phyloP scores from a whole-genome alignment of 2,329 filamentous ascomycete species.

The Rasamsonia emersonii region DNA sequence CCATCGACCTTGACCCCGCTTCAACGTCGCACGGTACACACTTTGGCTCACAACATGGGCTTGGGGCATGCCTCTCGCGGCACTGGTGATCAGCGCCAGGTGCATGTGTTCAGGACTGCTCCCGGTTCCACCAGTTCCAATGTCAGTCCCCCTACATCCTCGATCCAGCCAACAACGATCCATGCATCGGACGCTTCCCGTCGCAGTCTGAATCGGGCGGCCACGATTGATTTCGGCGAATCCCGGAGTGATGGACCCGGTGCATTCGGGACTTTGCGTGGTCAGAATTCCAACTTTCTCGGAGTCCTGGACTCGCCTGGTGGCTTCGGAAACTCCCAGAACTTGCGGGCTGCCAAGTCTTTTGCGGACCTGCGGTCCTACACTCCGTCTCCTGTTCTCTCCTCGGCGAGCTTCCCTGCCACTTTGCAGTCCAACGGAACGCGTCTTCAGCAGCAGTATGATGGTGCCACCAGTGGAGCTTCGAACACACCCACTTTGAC shows the following conservation, averaged over 20 bases:
- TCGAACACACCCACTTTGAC: slow-evolving; percentile 61
- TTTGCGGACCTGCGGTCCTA: slow-evolving; percentile 93
- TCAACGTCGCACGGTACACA: slow-evolving; percentile 85
- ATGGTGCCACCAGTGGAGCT: slow-evolving; percentile 47
- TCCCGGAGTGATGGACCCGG: slow-evolving; percentile 62
- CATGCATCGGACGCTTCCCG: slow-evolving; percentile 69
- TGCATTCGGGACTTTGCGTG: slow-evolving; percentile 64
- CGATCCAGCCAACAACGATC: slow-evolving; percentile 50
- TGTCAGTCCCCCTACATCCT: slow-evolving; percentile 54
- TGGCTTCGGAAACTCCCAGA: slow-evolving; percentile 60
- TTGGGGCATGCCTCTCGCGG: slow-evolving; percentile 86
- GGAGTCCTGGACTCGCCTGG: slow-evolving; percentile 73
- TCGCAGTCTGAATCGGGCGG: slow-evolving; percentile 79
- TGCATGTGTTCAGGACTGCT: slow-evolving; percentile 67
- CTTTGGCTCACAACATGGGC: slow-evolving; percentile 89
- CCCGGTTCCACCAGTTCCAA: slow-evolving; percentile 38
- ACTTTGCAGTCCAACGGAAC: slow-evolving; percentile 55
- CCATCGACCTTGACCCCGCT: slow-evolving; percentile 69
- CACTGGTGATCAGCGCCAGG: slow-evolving; percentile 75
- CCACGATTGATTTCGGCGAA: slow-evolving; percentile 94
- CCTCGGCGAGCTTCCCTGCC: slow-evolving; percentile 77
- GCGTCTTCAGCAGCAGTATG: slow-evolving; percentile 51
- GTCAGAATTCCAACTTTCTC: slow-evolving; percentile 72
- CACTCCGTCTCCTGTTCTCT: slow-evolving; percentile 85
- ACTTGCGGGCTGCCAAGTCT: slow-evolving; percentile 87